A percentile compares a stretch with the other conserved stretches of the same genome.
Evolutionary conservation across 1,139 yeast species (phyloP).

Genomic region (Protomyces gravidus): DNA sequence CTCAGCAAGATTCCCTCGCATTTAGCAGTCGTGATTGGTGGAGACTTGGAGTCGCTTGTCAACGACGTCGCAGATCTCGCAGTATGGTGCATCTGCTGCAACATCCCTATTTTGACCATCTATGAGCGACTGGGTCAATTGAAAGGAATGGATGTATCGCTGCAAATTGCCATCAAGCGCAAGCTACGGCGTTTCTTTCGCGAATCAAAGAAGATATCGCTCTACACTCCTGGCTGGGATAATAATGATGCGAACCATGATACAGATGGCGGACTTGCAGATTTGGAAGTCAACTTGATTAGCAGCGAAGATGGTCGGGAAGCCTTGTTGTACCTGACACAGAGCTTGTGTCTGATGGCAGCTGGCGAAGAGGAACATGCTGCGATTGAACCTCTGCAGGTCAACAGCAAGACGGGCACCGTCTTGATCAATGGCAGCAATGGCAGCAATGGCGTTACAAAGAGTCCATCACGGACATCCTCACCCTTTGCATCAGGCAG

Average conservation of each 20-base stretch:
- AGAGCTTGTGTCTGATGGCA: constrained; percentile 76
- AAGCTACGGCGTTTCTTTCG: constrained; percentile 22
- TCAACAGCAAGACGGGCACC: neutral
- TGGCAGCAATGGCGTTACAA: neutral
- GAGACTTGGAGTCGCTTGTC: constrained; percentile 78
- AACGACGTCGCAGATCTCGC: constrained; percentile 70
- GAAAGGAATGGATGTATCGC: constrained; percentile 25
- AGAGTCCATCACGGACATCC: neutral
- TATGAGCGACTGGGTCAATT: constrained; percentile 70
- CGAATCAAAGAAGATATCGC: constrained; percentile 7
- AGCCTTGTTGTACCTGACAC: constrained; percentile 81
- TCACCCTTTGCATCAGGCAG: neutral
- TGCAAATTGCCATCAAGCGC: constrained; percentile 23
- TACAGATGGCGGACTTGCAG: constrained; percentile 36
- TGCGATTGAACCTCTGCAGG: neutral
- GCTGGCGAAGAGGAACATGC: constrained; percentile 36
- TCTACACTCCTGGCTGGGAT: constrained; percentile 22
- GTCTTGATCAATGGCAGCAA: neutral
- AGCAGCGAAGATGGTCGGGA: constrained; percentile 83
- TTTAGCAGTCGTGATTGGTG: constrained; percentile 71
- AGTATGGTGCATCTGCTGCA: constrained; percentile 86
- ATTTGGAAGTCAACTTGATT: constrained; percentile 61
- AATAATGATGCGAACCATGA: neutral
- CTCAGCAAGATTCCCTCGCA: constrained; percentile 72
- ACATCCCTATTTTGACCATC: constrained; percentile 63